Conservation (phyloP, 2,329 filamentous ascomycete genomes). For the Chaetomiaceae sp. region DNA sequence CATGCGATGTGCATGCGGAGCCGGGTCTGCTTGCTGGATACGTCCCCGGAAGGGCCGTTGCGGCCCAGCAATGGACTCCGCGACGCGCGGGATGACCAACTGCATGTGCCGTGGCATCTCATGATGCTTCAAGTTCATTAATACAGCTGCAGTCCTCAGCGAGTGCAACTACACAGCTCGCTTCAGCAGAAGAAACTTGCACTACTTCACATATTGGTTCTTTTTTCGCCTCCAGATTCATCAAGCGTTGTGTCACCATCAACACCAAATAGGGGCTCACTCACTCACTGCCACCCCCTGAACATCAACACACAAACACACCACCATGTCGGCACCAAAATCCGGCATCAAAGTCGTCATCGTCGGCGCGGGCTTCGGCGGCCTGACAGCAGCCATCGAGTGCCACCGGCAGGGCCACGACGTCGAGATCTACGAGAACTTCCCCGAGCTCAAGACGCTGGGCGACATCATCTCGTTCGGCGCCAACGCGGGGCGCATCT, state of each 20-base stretch:
- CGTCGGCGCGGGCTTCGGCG: conserved; percentile 54
- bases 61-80: neutral
- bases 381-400: conserved; percentile 59
- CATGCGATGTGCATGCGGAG: neutral
- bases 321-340: conserved; percentile 24
- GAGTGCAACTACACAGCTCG: neutral
- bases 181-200: neutral
- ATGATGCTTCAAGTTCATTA: neutral
- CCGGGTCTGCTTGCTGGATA: neutral
- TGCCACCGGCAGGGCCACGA: conserved; percentile 57
- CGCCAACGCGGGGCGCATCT: conserved; percentile 57
- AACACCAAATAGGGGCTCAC: neutral
- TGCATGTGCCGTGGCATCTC: neutral
- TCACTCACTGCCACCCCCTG: neutral
- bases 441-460: conserved; percentile 52
- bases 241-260: neutral
- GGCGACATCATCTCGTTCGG: conserved; percentile 62
- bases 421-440: conserved; percentile 55
- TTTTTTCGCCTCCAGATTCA: too few species aligned
- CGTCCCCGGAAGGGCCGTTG: neutral
- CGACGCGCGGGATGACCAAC: neutral
- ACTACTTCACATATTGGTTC: too few species aligned
- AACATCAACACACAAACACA: neutral
- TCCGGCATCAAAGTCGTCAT: conserved; percentile 52
- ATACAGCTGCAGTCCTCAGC: neutral